Evolutionary conservation across 2,329 filamentous ascomycete species (phyloP).

Genomic region (Chaetomium sp.): DNA sequence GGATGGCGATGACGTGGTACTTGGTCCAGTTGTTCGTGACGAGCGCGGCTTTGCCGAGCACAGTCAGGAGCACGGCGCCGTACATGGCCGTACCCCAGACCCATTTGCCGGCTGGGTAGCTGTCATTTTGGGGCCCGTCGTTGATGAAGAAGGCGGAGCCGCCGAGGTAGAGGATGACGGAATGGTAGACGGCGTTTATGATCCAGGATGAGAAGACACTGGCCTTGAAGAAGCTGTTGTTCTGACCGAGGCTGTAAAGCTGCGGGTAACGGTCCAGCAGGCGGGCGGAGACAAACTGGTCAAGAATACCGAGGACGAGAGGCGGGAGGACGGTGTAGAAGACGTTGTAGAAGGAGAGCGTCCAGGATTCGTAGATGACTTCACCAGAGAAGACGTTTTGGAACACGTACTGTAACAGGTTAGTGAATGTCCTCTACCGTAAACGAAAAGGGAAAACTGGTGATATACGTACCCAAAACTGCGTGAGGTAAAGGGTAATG

Average conservation of each 20-base stretch:
- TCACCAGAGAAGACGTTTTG: conserved; percentile 97
- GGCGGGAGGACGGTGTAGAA: conserved; percentile 94
- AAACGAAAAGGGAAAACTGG: not conserved
- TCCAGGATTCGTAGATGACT: conserved; percentile 99
- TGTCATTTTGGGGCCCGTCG: conserved; percentile 73
- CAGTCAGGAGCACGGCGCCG: conserved; percentile 85
- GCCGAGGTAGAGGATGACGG: conserved; percentile 83
- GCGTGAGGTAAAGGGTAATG: conserved; percentile 96
- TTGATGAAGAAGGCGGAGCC: conserved; percentile 73
- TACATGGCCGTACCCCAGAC: conserved; percentile 96
- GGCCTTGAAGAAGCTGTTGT: conserved; percentile 87
- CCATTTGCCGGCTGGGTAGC: conserved; percentile 86
- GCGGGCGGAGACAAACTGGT: conserved; percentile 93
- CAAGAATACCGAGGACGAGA: conserved; percentile 89
- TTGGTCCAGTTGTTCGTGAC: conserved; percentile 99
- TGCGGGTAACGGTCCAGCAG: conserved; percentile 93
- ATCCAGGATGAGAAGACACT: conserved; percentile 93
- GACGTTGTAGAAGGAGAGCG: conserved; percentile 98
- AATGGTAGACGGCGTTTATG: conserved; percentile 91
- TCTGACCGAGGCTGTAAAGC: conserved; percentile 87
- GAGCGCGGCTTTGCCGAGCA: conserved; percentile 88
- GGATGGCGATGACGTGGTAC: conserved; percentile 92
- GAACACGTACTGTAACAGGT: conserved; percentile 70
- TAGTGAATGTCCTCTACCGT: conserved; percentile 9
- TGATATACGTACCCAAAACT: conserved; percentile 81